These are phyloP conservation scores for Ampelocalamus luodianensis DNA, from an alignment of 176 grass and related monocot species.

Conservation along the genomic window DNA sequence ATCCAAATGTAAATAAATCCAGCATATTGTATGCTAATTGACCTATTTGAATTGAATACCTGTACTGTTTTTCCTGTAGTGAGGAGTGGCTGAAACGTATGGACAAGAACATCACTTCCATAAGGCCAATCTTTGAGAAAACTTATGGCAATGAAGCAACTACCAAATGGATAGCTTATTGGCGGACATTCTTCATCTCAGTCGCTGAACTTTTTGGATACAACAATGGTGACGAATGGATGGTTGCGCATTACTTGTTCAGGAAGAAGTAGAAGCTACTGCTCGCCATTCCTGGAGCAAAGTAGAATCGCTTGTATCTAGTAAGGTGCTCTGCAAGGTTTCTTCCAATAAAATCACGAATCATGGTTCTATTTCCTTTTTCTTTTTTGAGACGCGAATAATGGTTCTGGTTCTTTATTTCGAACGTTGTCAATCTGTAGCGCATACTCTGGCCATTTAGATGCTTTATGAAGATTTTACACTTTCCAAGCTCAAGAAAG, in stretches of 20 bases:
- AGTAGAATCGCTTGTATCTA: not conserved
- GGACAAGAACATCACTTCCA: conserved; percentile 61
- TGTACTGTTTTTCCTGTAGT: conserved; percentile 45
- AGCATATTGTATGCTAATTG: not conserved
- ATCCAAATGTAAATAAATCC: not conserved
- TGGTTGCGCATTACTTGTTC: conserved; percentile 81
- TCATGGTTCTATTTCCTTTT: not conserved
- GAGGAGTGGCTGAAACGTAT: conserved; percentile 95
- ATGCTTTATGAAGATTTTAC: conserved; percentile 22
- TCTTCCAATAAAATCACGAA: not conserved
- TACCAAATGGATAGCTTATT: conserved; percentile 91
- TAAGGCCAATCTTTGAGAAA: conserved; percentile 83
- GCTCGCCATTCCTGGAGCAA: not conserved
- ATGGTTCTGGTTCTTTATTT: not conserved
- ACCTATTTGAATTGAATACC: conserved; percentile 5
- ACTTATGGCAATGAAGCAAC: conserved; percentile 84
- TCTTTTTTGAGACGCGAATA: not conserved
- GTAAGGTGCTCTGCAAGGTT: not conserved
- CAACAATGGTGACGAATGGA: conserved; percentile 96
- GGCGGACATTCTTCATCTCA: conserved; percentile 91
- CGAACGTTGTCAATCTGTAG: not conserved
- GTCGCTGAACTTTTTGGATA: conserved; percentile 90
- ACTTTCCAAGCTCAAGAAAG: not conserved
- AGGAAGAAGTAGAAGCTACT: conserved; percentile 67
- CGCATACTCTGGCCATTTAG: not conserved